Evolutionary conservation across 768 basidiomycete genomes (phyloP), one percentile per base, ranked within the genome.

Genomic region (Leccinum variicolor): DNA sequence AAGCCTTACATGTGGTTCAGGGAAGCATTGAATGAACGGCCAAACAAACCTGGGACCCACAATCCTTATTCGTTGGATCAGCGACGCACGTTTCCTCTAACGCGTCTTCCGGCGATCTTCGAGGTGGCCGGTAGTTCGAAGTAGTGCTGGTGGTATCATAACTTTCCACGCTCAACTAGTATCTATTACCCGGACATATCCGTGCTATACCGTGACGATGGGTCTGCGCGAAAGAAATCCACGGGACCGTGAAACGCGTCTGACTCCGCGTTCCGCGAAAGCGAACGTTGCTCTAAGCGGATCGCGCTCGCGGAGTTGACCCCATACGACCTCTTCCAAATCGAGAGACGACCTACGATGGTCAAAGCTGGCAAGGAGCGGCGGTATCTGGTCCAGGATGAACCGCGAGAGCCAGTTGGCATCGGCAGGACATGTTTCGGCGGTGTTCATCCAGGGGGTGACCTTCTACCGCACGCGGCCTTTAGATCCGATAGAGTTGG

Each of bases 261-360:
- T 41, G 64, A 66, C 61, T 69, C 56, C 61, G 67, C 62, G 41
- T 63, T 70, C 68, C 72, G 72, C 68, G 70, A 68, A 54, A 55
- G 63, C 63, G 70, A 59, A 66, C 19, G 56, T 53, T 41, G 28
- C 57, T 57, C 57, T 56, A 55, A 62, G 63, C 60, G 66, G 60
- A 28, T 33, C 51, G 50, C 45, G 64, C 68, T 70, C 71, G 71
- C 71, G 71, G 71, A 72, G 71, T 72, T 72, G 62, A 50, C 56
- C 41, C 41, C 26, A 34, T 50, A 25, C 50, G 33, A 43, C 46
- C 50, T 67, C 55, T 62, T 64, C 70, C 65, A 70, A 70, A 72
- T 70, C 58, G 68, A 68, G 68, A 64, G 66, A 45, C 39, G 36
- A 52, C 41, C 23, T 59, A 65, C 61, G 62, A 66, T 53, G 60